Conservation (phyloP, 2,329 filamentous ascomycete species). For the Cladophialophora psammophila region DNA sequence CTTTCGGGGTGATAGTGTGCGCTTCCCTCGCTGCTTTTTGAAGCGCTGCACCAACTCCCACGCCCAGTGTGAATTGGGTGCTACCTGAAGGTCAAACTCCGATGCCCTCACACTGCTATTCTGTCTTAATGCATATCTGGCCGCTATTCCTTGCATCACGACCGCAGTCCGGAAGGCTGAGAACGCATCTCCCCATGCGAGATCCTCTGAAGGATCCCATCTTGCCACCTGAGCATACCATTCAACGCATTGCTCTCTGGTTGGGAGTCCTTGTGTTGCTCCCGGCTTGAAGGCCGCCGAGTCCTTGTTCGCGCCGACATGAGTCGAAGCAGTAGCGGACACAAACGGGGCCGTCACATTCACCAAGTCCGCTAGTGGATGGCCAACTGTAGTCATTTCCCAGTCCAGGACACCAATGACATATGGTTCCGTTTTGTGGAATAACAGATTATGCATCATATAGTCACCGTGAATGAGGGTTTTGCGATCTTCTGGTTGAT, state of each 20-base stretch:
- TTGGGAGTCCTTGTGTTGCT: slow-evolving; percentile 70
- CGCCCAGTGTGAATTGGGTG: neutral
- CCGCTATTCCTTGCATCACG: slow-evolving; percentile 88
- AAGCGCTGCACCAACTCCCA: slow-evolving; percentile 2
- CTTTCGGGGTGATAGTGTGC: too few relatives aligned
- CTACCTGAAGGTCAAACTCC: neutral
- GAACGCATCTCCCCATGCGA: slow-evolving; percentile 71
- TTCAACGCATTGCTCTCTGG: slow-evolving; percentile 62
- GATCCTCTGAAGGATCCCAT: slow-evolving; percentile 71
- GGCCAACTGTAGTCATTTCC: slow-evolving; percentile 97
- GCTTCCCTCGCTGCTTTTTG: too few relatives aligned
- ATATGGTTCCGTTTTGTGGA: slow-evolving; percentile 82
- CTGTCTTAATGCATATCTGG: slow-evolving; percentile 80
- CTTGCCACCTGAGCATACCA: slow-evolving; percentile 74
- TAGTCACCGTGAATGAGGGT: slow-evolving; percentile 92
- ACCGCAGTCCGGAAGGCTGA: slow-evolving; percentile 64
- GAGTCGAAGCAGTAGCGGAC: neutral
- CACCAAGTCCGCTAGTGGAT: slow-evolving; percentile 86
- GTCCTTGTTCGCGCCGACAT: neutral
- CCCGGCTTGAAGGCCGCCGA: slow-evolving; percentile 66
- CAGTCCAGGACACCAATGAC: slow-evolving; percentile 95
- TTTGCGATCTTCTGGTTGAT: slow-evolving; percentile 77
- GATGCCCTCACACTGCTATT: slow-evolving; percentile 70
- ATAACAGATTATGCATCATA: slow-evolving; percentile 90
- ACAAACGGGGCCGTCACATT: slow-evolving; percentile 67